These are phyloP conservation scores for Oropetium thomaeum DNA, from an alignment of 176 grass and related monocot genomes.

Conservation along the genomic window DNA sequence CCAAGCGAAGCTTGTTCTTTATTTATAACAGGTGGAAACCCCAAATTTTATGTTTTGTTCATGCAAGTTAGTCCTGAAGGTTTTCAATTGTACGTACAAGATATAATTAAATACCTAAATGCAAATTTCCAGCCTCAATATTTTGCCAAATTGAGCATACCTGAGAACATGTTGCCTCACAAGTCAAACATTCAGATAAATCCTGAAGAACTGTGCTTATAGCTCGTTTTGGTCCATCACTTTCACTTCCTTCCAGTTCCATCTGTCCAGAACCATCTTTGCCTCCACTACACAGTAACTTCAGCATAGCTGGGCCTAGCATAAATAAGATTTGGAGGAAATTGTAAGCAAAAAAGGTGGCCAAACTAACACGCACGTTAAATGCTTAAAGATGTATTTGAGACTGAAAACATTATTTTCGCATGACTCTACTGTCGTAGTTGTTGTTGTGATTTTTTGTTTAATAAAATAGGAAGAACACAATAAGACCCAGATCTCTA, in stretches of 20 bases:
- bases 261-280: slow-evolving; percentile 38
- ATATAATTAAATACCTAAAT: slow-evolving; percentile 16
- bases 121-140: slow-evolving; percentile 14
- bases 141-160: slow-evolving; percentile 42
- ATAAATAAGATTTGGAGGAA: slow-evolving; percentile 29
- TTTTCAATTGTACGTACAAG: not conserved
- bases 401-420: not conserved
- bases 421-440: no score
- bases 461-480: not conserved
- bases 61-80: not conserved
- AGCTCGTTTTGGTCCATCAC: slow-evolving; percentile 38
- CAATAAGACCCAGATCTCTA: not conserved
- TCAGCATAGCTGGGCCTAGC: slow-evolving; percentile 63
- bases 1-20: not conserved
- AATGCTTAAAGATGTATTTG: not conserved
- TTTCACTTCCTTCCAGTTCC: slow-evolving; percentile 39
- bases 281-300: slow-evolving; percentile 57
- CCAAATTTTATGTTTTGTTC: not conserved
- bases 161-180: slow-evolving; percentile 51
- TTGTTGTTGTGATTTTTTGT: not conserved
- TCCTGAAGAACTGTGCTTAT: slow-evolving; percentile 64
- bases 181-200: slow-evolving; percentile 66
- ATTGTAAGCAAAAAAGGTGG: slow-evolving; percentile 3
- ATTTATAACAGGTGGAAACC: not conserved
- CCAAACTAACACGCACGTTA: slow-evolving; percentile 9